Evolutionary conservation across 2,329 filamentous ascomycete genomes (phyloP).

Genomic region (Aspergillus fructus): DNA sequence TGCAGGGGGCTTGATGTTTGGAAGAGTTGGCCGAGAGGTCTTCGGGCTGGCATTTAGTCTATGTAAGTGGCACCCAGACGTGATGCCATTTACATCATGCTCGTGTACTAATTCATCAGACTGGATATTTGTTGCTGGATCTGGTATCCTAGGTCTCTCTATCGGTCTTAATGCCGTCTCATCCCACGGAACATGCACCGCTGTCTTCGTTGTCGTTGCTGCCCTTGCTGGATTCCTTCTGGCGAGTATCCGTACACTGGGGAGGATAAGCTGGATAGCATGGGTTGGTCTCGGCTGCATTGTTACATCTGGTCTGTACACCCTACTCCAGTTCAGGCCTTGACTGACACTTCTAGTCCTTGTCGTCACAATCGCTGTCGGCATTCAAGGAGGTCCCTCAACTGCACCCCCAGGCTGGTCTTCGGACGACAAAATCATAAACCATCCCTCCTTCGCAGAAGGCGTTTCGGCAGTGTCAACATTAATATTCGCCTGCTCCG

Average conservation of each 20-base stretch:
- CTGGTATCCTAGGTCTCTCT: slow-evolving; percentile 42
- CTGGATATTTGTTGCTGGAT: slow-evolving; percentile 42
- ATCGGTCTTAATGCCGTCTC: slow-evolving; percentile 45
- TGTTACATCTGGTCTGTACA: slow-evolving; percentile 17
- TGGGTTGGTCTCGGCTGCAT: slow-evolving; percentile 31
- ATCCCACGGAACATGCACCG: slow-evolving; percentile 33
- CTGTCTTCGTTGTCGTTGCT: slow-evolving; percentile 25
- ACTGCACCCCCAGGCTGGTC: slow-evolving; percentile 28
- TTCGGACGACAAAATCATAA: slow-evolving; percentile 29
- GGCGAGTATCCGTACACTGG: slow-evolving; percentile 36
- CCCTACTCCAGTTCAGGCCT: rapidly evolving
- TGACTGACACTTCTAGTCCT: slow-evolving; percentile 12
- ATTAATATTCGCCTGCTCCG: slow-evolving; percentile 30
- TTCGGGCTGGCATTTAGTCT: slow-evolving; percentile 30
- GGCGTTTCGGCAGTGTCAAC: slow-evolving; percentile 31
- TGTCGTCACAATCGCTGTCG: slow-evolving; percentile 27
- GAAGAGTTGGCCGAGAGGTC: slow-evolving; percentile 52
- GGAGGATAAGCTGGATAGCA: slow-evolving; percentile 34
- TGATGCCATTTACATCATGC: too few species aligned
- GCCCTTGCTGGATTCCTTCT: slow-evolving; percentile 17
- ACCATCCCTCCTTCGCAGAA: slow-evolving; percentile 24
- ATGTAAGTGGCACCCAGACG: slow-evolving; percentile 15
- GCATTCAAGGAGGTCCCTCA: slow-evolving; percentile 35
- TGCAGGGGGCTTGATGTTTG: slow-evolving; percentile 55
- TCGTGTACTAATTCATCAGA: slow-evolving; percentile 1